Conservation (phyloP, 495 filamentous ascomycete genomes). For the Hypoxylon rickii region DNA sequence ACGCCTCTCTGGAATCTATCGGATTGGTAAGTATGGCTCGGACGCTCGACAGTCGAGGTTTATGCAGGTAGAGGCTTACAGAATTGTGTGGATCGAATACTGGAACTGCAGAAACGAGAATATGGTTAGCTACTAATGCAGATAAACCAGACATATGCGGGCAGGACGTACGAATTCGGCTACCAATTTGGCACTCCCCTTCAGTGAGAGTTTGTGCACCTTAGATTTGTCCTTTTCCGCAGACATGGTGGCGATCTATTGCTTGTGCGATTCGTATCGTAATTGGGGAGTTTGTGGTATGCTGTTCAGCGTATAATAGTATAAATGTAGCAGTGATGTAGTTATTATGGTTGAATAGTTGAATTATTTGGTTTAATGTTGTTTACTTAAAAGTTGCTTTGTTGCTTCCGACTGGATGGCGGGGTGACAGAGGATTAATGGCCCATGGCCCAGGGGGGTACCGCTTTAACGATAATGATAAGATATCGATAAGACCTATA, state of each 20-base stretch:
- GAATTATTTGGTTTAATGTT: no score
- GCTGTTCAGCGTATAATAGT: no score
- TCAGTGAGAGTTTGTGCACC: conserved; percentile 89
- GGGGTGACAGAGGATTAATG: conserved; percentile 41
- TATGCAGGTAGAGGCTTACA: no score
- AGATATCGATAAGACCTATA: conserved; percentile 7
- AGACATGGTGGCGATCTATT: conserved; percentile 25
- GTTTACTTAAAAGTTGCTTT: conserved; percentile 35
- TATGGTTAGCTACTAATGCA: conserved; percentile 4
- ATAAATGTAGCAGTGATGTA: no score
- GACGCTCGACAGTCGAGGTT: no score
- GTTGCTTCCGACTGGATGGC: no score
- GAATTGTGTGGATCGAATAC: conserved; percentile 94
- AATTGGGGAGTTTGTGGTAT: no score
- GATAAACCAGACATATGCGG: no score
- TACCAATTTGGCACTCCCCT: conserved; percentile 90
- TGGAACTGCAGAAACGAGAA: conserved; percentile 69
- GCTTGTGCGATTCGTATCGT: no score
- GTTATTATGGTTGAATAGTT: no score
- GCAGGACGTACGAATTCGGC: conserved; percentile 81
- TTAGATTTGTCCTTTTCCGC: conserved; percentile 83
- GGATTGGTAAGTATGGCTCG: no score
- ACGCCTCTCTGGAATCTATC: conserved; percentile 93
- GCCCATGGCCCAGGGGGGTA: no score
- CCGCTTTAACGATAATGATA: conserved; percentile 1